Evolutionary conservation across 2,329 filamentous ascomycete genomes (phyloP), one percentile per base, ranked within the genome.

Genomic region (Colletotrichum scovillei): DNA sequence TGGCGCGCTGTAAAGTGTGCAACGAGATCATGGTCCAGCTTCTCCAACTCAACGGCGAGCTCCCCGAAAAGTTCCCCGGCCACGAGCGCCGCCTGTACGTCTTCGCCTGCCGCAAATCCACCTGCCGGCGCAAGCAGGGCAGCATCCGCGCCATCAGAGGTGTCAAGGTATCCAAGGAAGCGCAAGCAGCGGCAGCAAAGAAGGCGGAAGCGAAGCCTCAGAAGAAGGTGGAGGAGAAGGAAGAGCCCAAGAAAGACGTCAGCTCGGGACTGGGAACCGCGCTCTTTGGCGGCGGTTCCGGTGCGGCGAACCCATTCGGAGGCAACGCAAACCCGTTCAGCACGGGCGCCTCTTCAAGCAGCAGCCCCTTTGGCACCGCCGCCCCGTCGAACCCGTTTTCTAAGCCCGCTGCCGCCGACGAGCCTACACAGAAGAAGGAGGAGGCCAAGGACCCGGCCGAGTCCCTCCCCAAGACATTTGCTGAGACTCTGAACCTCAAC

Each of bases 41-140:
- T 3, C 89, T 99, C 59, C 95, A 99, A 82, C 89, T 99, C 32
- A 95, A 99, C 82, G 95, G 91, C 78, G 95, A 98, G 80, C 88
- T 98, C 4, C 95, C 95, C 16, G 93, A 96, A 68, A 89, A 91
- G 62, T 98, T 98, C 79, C 93, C 95, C 1, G 91, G 92, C 69
- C 94, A 98, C 82, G 95, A 98, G 79, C 89, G 97, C 77, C 91
- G 96, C 74, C 81, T 99, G 22, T 98, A 98, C 79, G 87, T 99
- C 14, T 95, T 97, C 81, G 90, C 90, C 22, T 99, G 97, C 82
- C 89, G 91, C 72, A 89, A 90, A 76, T 94, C 94, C 81, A 86
- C 90, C 12, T 99, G 97, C 80, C 90, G 94, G 78, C 89, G 95
- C 75, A 96, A 95, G 78, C 89, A 92, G 24, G 97, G 97, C 1